These are phyloP conservation scores for Moesziomyces sp. DNA, from an alignment of 1,284 basidiomycete species.

Conservation along the genomic window DNA sequence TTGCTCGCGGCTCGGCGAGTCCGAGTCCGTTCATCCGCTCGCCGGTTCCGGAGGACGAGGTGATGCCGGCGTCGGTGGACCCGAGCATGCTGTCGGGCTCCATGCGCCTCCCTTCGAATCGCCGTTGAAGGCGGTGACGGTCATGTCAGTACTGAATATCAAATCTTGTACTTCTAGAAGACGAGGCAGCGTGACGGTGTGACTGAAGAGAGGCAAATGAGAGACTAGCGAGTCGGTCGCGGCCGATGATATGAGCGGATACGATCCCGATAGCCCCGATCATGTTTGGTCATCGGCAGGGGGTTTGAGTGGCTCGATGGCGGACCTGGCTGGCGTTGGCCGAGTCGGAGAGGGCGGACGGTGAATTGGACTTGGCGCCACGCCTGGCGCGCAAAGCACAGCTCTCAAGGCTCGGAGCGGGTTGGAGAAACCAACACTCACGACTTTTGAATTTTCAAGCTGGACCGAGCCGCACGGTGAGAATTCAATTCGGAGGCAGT, in stretches of 20 bases:
- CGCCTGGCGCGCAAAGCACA: not conserved
- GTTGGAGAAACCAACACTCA: not conserved
- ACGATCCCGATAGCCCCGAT: too few species aligned
- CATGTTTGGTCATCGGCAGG: too few species aligned
- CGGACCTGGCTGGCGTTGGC: too few species aligned
- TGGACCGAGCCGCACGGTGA: not conserved
- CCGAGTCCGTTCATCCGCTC: slow-evolving; percentile 51
- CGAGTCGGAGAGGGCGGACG: not conserved
- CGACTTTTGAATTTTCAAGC: not conserved
- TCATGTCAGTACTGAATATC: too few species aligned
- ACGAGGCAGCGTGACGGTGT: too few species aligned
- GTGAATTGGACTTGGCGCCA: not conserved
- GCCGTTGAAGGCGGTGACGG: slow-evolving; percentile 10
- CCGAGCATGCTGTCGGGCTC: slow-evolving; percentile 49
- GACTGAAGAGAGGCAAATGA: too few species aligned
- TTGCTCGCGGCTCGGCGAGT: slow-evolving; percentile 38
- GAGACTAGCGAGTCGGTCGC: too few species aligned
- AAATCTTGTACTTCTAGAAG: slow-evolving; percentile 15
- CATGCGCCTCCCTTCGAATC: slow-evolving; percentile 11
- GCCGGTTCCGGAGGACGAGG: slow-evolving; percentile 36
- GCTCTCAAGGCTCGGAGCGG: not conserved
- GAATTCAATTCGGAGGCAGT: not conserved
- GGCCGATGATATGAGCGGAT: too few species aligned
- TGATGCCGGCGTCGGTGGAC: slow-evolving; percentile 51
- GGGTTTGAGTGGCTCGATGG: too few species aligned